These are phyloP conservation scores for Candida peoriensis DNA, from an alignment of 805 yeast species.

Conservation along the genomic window DNA sequence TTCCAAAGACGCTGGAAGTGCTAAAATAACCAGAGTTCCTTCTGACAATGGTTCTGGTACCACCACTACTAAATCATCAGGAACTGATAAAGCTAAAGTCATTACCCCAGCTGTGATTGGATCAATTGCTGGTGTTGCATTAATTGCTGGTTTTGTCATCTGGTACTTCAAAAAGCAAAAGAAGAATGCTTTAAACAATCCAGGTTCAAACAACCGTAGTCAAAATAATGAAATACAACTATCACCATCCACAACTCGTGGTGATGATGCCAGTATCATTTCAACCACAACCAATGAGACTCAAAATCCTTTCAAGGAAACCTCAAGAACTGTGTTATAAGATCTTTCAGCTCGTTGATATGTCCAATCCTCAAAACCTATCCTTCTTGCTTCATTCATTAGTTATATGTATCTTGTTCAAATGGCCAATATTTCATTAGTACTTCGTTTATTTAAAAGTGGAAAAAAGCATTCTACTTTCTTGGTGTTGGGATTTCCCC, in stretches of 20 bases:
- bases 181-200: slow-evolving; percentile 8
- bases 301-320: slow-evolving; percentile 25
- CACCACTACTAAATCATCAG: slow-evolving; percentile 12
- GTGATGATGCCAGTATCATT: slow-evolving; percentile 10
- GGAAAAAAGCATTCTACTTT: too few species aligned
- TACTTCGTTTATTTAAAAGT: too few species aligned
- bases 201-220: neutral
- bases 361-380: too few species aligned
- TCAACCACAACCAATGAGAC: slow-evolving; percentile 22
- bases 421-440: too few species aligned
- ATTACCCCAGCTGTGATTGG: slow-evolving; percentile 41
- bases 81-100: slow-evolving; percentile 21
- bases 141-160: slow-evolving; percentile 26
- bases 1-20: slow-evolving; percentile 26
- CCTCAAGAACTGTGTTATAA: slow-evolving; percentile 24
- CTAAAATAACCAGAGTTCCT: slow-evolving; percentile 32
- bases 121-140: slow-evolving; percentile 32
- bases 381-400: too few species aligned
- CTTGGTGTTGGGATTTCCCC: too few species aligned
- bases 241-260: slow-evolving; percentile 18
- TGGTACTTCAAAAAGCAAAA: slow-evolving; percentile 27
- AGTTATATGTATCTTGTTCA: too few species aligned
- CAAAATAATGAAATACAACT: slow-evolving; percentile 21
- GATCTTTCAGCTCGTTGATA: too few species aligned
- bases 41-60: slow-evolving; percentile 30